Base-by-base conservation (phyloP, 192 early-diverging fungal species). In the Funneliformis mosseae region DNA sequence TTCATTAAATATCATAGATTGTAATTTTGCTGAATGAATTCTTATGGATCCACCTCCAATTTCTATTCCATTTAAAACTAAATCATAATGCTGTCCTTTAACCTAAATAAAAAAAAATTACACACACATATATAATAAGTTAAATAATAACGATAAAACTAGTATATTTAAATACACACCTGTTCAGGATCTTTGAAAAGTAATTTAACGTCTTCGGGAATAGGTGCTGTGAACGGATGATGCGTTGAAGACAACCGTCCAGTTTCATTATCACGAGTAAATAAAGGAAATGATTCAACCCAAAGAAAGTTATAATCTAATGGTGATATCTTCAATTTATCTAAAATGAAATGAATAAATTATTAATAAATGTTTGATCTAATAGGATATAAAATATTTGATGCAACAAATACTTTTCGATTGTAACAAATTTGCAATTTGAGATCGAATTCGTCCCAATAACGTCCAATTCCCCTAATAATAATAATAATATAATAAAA, bases 31-130 rank as follows among this genome's bases (percentile, higher is more conserved):
- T 25, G 92, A 90, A 84, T 97, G 95, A 6, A 95, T 91, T 78
- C 96, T 92, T 69, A 97, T 94, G 2, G 95, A 96, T 8, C 96
- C 96, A 7, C 96, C 96, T 16, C 94, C 96, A 82, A 97, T 92
- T 79, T 97, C 96, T 61, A 94, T 89, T 11, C 96, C 96, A 80
- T 97, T 96, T 59, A 97, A 85, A 0, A 97, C 94, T 66, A 97
- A 82, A 81, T 97, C 96, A 79, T 96, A 96, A 84, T 96, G 95
- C 84, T 95, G 94, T 14, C 93, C 96, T 3, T 88, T 83, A 42
- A 89, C 89, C 16, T 84, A 64, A 59, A 46, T 23, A 67, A 23
- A 28, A 18, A 12, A 16, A 69, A 28, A 16, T 59, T 69, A n/a
- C n/a, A n/a, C n/a, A n/a, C 10, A 12, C 46, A 41, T 21, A 64